These are phyloP conservation scores for Microbotryomycetes sp. DNA, from an alignment of 1,284 basidiomycete genomes.

Conservation along the genomic window DNA sequence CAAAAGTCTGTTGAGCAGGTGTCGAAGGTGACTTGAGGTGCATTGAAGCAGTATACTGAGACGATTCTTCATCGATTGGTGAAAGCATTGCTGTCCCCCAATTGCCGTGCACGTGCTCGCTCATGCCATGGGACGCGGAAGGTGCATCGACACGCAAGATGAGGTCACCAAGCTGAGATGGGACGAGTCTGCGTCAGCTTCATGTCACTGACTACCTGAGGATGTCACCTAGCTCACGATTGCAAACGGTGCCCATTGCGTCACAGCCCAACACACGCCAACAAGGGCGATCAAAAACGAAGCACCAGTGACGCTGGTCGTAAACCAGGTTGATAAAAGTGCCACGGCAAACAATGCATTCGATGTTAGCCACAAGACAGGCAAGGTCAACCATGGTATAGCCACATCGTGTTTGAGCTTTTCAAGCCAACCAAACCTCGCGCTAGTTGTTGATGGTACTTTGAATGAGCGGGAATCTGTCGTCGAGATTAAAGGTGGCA, in stretches of 20 bases:
- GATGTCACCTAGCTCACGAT: conserved; percentile 10
- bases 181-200: neutral
- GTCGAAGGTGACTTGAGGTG: neutral
- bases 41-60: neutral
- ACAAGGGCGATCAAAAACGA: conserved; percentile 47
- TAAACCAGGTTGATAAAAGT: conserved; percentile 45
- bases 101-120: neutral
- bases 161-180: conserved; percentile 28
- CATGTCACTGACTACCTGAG: no score
- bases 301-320: conserved; percentile 44
- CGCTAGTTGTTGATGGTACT: neutral
- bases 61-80: neutral
- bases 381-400: conserved; percentile 44
- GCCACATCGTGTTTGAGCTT: conserved; percentile 24
- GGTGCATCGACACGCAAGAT: conserved; percentile 16
- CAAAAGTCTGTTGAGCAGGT: neutral
- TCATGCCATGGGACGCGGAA: conserved; percentile 4
- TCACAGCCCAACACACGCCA: conserved; percentile 49
- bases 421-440: neutral
- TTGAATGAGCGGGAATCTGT: neutral
- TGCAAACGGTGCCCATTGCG: conserved; percentile 34
- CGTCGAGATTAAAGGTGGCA: conserved; percentile 61
- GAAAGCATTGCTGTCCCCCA: neutral
- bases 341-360: conserved; percentile 66
- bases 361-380: conserved; percentile 84